Evolutionary conservation across 768 basidiomycete species (phyloP), one percentile per base, ranked within the genome.

Genomic region (Mrakia gelida): DNA sequence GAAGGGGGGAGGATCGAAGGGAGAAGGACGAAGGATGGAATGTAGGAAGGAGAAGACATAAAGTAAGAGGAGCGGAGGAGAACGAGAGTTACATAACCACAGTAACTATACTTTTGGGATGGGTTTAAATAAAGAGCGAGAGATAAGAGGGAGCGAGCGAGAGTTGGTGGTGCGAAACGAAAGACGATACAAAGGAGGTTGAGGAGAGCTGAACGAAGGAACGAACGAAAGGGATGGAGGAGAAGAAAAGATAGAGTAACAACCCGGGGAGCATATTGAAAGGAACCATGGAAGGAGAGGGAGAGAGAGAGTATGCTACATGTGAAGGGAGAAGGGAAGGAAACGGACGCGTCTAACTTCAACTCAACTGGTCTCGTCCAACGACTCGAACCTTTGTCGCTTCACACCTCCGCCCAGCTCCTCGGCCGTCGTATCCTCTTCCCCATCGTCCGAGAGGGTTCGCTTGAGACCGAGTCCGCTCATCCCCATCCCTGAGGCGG

Each of bases 391-490:
- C 28, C 72, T 21, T 2, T 30, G 11, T 21, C 72, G 54, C 72
- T 73, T 73, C 15, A 28, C 21, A 28, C 41, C 59, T 26, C n/a
- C 41, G 3, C 2, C 56, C n/a, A 56, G n/a, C 18, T 30, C 59
- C 43, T 59, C 56, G 32, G 38, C 11, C 16, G 23, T 23, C 28
- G 34, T 32, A 43, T 38, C 41, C 3, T n/a, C 73, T 2, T 62
- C 73, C 0, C 30, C 59, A 11, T 59, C 56, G 11, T 26, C 41
- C 18, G n/a, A 26, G 26, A 43, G 56, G 11, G 15, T 18, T 26
- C 73, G 54, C 34, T 74, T 74, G 73, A 59, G 38, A 21, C 54
- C 62, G n/a, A 62, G 11, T 16, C 41, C 45, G 11, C 59, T 61
- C 43, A 49, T 49, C 10, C 62, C 59, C 5, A 75, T 49, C 1